Base-by-base conservation (phyloP, 108 stramenopile species). In the Skeletonema potamos region DNA sequence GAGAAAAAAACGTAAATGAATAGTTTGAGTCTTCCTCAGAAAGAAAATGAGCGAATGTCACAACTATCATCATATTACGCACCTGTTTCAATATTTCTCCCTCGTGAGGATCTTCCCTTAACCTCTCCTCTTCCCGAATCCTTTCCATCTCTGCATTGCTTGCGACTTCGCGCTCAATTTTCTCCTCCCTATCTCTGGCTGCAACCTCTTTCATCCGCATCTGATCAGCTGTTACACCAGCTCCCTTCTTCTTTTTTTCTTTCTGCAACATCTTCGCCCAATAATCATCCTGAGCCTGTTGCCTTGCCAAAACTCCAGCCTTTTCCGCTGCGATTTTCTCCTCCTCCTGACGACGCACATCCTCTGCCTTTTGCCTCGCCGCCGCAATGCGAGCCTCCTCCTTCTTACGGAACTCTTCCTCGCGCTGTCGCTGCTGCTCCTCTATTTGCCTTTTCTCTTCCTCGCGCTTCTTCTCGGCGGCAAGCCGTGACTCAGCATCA, bases 261-360 rank as follows among this genome's bases (percentile, higher is more conserved):
- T 66, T 74, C 63, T 80, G 20, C 54, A 87, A 58, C 60, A 75
- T 73, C 10, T 80, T 79, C 9, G 73, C 72, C 86, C 86, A 87
- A 58, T 84, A 87, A 10, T 74, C 86, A 46, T 87, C 86, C 41
- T 87, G 86, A 27, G 61, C 63, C 46, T 82, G 64, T 68, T 74
- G 64, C 44, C 79, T 62, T n/a, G 79, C 77, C 66, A 73, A 44
- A 30, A 81, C 33, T 36, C 68, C 64, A 10, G 66, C 69, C 27
- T 62, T 27, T 26, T 85, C 84, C 7, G 80, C 84, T 9, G 54
- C 68, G 24, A 64, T 62, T 41, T 72, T 68, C 26, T 63, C 66
- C 27, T 69, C 68, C 55, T 68, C 69, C 28, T 70, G 24, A 27
- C 57, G 58, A 1, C 64, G 55, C 7, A 70, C 27, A 66, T 68